phyloP scores from a whole-genome alignment of 495 filamentous ascomycete species.

The Podospora fimiseda region DNA sequence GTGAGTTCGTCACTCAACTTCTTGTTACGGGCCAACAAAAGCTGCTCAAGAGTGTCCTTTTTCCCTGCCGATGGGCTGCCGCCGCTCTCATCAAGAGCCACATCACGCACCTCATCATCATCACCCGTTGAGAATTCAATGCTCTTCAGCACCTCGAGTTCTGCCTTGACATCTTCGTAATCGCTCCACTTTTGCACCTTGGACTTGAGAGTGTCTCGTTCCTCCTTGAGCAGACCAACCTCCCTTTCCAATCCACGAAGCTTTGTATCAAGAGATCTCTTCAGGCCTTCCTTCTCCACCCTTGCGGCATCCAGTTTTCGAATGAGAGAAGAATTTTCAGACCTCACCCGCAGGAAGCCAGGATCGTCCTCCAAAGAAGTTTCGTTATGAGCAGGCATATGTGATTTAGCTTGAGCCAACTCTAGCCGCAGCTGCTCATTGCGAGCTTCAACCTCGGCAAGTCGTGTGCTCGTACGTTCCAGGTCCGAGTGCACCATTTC shows the following conservation, averaged over 20 bases:
- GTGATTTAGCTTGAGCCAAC: slow-evolving; percentile 79
- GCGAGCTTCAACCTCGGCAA: slow-evolving; percentile 87
- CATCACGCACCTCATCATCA: slow-evolving; percentile 57
- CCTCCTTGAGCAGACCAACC: slow-evolving; percentile 54
- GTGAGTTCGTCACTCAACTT: slow-evolving; percentile 92
- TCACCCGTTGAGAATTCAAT: slow-evolving; percentile 93
- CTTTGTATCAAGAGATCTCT: slow-evolving; percentile 64
- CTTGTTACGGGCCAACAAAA: slow-evolving; percentile 88
- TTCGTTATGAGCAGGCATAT: slow-evolving; percentile 53
- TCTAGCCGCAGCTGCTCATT: slow-evolving; percentile 92
- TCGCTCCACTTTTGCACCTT: slow-evolving; percentile 87
- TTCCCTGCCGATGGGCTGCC: slow-evolving; percentile 47
- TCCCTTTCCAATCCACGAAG: slow-evolving; percentile 70
- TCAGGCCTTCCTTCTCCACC: slow-evolving; percentile 74
- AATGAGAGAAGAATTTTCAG: slow-evolving; percentile 85
- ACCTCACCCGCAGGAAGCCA: slow-evolving; percentile 72
- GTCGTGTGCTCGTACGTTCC: slow-evolving; percentile 76
- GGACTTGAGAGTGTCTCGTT: slow-evolving; percentile 62
- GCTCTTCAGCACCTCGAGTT: slow-evolving; percentile 93
- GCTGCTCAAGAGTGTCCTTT: slow-evolving; percentile 80
- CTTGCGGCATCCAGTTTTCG: slow-evolving; percentile 77
- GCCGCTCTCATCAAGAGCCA: slow-evolving; percentile 41
- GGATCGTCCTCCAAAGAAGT: slow-evolving; percentile 76
- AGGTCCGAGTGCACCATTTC: slow-evolving; percentile 89
- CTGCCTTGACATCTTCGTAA: slow-evolving; percentile 92